Percentiles rank a stretch among this genome's conserved stretches.
These are phyloP conservation scores for Zygoascus biomembranicola DNA, from an alignment of 805 yeast genomes.

Conservation along the genomic window DNA sequence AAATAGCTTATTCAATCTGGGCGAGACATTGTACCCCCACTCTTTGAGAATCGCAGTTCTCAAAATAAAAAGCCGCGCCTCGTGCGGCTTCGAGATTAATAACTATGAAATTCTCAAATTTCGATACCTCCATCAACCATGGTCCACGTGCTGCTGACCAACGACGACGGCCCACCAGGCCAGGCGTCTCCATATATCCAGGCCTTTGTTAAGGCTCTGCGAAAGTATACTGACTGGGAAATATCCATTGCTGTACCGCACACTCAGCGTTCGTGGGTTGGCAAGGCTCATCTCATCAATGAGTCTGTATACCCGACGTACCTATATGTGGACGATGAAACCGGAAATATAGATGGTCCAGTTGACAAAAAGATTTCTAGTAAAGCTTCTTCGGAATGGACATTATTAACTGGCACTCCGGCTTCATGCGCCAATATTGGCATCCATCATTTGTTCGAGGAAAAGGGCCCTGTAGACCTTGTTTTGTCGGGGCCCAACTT, in stretches of 20 bases:
- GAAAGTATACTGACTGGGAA: slow-evolving; percentile 67
- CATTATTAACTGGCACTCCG: slow-evolving; percentile 84
- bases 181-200: slow-evolving; percentile 80
- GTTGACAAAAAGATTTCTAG: slow-evolving; percentile 12
- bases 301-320: slow-evolving; percentile 43
- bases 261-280: slow-evolving; percentile 90
- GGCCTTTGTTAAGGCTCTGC: slow-evolving; percentile 65
- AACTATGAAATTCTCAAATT: not conserved
- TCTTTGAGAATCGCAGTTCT: too few species aligned
- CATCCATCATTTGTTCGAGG: slow-evolving; percentile 52
- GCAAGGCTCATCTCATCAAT: slow-evolving; percentile 81
- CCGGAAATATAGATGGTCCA: slow-evolving; percentile 26
- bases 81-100: too few species aligned
- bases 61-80: too few species aligned
- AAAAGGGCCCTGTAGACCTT: slow-evolving; percentile 61
- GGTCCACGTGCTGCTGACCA: slow-evolving; percentile 45
- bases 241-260: slow-evolving; percentile 75
- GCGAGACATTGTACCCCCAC: too few species aligned
- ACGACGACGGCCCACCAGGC: slow-evolving; percentile 94
- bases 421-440: slow-evolving; percentile 95
- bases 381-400: slow-evolving; percentile 43
- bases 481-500: slow-evolving; percentile 94
- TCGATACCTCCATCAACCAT: not conserved
- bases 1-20: too few species aligned
- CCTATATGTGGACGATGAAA: slow-evolving; percentile 18